These are phyloP conservation scores for Annulohypoxylon maeteangense DNA, from an alignment of 495 filamentous ascomycete genomes.

Conservation along the genomic window DNA sequence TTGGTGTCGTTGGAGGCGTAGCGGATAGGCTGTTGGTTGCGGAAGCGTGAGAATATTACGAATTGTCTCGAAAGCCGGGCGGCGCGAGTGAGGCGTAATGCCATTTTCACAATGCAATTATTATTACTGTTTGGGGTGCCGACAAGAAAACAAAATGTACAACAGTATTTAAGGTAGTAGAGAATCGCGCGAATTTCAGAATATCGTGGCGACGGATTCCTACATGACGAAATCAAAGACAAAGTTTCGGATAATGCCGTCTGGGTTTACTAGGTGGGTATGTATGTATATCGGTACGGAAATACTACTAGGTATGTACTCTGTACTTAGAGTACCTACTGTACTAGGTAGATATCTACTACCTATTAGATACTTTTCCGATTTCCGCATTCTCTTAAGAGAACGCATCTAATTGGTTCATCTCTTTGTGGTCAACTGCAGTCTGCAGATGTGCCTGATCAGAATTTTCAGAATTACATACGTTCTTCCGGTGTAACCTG, in stretches of 20 bases:
- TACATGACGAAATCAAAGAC: neutral
- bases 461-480: neutral
- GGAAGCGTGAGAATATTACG: neutral
- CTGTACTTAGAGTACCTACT: neutral
- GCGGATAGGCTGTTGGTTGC: constrained; percentile 28
- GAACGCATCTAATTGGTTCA: constrained; percentile 22
- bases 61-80: constrained; percentile 17
- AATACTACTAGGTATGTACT: neutral
- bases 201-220: neutral
- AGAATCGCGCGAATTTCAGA: neutral
- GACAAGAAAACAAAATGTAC: no score
- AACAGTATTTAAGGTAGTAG: no score
- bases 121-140: no score
- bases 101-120: no score
- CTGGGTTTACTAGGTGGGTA: neutral
- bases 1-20: constrained; percentile 43
- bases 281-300: neutral
- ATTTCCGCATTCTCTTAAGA: constrained; percentile 20
- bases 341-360: neutral
- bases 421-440: neutral
- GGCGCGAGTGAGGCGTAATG: constrained; percentile 24
- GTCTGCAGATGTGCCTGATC: neutral
- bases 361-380: neutral
- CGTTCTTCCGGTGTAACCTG: neutral
- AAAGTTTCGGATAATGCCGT: constrained; percentile 1